Percentiles rank a stretch among this genome's conserved stretches.
phyloP scores from a whole-genome alignment of 1,284 basidiomycete genomes.

The Agroathelia rolfsii region DNA sequence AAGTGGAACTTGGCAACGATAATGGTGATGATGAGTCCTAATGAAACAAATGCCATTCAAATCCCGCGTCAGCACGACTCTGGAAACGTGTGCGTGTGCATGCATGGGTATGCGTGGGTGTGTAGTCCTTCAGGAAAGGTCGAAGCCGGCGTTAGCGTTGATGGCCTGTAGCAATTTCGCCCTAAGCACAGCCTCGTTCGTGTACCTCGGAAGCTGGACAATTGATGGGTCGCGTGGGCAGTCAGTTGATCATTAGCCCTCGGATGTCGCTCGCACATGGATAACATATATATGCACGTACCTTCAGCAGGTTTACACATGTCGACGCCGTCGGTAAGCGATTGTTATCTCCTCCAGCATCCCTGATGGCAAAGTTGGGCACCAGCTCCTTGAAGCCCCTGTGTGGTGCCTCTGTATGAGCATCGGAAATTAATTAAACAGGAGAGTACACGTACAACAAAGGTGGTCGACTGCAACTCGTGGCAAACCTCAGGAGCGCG shows the following conservation, averaged over 20 bases:
- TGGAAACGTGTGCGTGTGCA: no score
- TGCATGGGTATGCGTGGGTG: no score
- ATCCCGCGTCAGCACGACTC: no score
- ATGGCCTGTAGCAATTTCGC: conserved; percentile 80
- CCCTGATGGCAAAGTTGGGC: conserved; percentile 80
- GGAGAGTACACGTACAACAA: conserved; percentile 45
- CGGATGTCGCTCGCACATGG: no score
- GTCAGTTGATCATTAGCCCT: no score
- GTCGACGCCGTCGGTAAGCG: conserved; percentile 77
- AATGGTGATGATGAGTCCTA: no score
- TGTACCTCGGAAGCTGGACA: conserved; percentile 58
- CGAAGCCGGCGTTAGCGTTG: conserved; percentile 78
- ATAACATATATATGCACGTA: no score
- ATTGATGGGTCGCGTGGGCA: no score
- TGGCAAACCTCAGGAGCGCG: conserved; percentile 78
- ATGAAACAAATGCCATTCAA: no score
- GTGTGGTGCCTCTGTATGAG: no score
- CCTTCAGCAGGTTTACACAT: conserved; percentile 84
- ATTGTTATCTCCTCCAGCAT: conserved; percentile 61
- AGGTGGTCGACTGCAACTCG: conserved; percentile 84
- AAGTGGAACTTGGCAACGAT: no score
- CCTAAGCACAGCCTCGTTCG: conserved; percentile 50
- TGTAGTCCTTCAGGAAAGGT: conserved; percentile 56
- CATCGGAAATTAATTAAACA: conserved; percentile 2
- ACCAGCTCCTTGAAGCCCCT: conserved; percentile 83